A percentile compares a stretch with the other conserved stretches of the same genome.
These are phyloP conservation scores for Paracorniculantispora psalliotae DNA, from an alignment of 2,329 filamentous ascomycete species.

Conservation along the genomic window DNA sequence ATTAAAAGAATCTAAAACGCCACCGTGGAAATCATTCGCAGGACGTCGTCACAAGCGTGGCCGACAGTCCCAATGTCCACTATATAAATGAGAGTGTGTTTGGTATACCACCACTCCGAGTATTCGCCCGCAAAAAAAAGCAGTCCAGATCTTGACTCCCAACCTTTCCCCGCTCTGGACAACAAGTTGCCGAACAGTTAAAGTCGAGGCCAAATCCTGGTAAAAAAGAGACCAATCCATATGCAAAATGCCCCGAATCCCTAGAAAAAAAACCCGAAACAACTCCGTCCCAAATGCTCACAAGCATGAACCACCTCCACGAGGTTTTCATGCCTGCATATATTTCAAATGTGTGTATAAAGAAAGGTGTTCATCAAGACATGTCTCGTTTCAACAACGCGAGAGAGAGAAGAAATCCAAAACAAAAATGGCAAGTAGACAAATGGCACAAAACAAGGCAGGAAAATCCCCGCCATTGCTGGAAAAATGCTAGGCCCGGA, in stretches of 20 bases:
- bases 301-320: neutral
- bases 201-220: neutral
- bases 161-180: neutral
- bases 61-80: neutral
- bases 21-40: neutral
- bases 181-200: neutral
- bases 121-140: neutral
- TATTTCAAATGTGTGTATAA: conserved; percentile 1
- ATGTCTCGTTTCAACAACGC: conserved; percentile 26
- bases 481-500: neutral
- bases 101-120: conserved; percentile 1
- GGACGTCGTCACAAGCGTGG: neutral
- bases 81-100: conserved; percentile 6
- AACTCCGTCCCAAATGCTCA: conserved; percentile 13
- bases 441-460: neutral
- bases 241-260: neutral
- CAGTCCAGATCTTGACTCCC: neutral
- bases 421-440: conserved; percentile 19
- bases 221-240: neutral
- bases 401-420: conserved; percentile 16
- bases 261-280: neutral
- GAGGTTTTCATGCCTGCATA: neutral
- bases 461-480: neutral
- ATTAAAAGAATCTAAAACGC: conserved; percentile 10
- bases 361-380: conserved; percentile 27